Conservation (phyloP, 345 rosid genomes). For the Carallia brachiata region DNA sequence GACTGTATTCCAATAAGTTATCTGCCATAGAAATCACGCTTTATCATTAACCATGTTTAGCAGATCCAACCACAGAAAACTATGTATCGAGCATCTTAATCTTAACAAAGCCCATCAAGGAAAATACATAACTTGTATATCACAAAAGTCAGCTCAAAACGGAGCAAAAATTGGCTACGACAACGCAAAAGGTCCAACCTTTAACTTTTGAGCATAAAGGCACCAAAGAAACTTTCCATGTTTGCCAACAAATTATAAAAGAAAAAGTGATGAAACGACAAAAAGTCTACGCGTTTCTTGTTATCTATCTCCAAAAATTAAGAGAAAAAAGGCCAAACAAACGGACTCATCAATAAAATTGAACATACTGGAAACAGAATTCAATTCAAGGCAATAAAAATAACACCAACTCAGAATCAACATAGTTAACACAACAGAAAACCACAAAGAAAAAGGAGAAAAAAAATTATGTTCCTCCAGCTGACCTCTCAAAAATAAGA, state of each 20-base stretch:
- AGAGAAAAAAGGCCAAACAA: conserved; percentile 3
- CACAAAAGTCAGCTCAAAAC: conserved; percentile 7
- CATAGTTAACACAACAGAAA: background rate
- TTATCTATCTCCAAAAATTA: conserved; percentile 24
- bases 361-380: conserved; percentile 4
- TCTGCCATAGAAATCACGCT: conserved; percentile 21
- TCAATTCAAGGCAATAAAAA: conserved; percentile 1
- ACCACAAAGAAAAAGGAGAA: background rate
- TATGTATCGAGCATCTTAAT: conserved; percentile 4
- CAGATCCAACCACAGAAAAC: conserved; percentile 26
- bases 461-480: background rate
- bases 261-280: conserved; percentile 2
- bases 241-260: conserved; percentile 13
- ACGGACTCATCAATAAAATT: conserved; percentile 6
- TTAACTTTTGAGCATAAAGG: conserved; percentile 8
- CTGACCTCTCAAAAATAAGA: conserved; percentile 16
- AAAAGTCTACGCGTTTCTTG: conserved; percentile 8
- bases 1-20: conserved; percentile 18
- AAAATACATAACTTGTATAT: conserved; percentile 1
- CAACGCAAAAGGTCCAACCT: conserved; percentile 13
- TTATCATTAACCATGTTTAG: conserved; percentile 24
- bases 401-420: conserved; percentile 12
- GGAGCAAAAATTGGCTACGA: conserved; percentile 13
- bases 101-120: background rate
- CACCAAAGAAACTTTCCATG: conserved; percentile 9